phyloP scores from a whole-genome alignment of 1,284 basidiomycete genomes.

The Puccinia hordei region DNA sequence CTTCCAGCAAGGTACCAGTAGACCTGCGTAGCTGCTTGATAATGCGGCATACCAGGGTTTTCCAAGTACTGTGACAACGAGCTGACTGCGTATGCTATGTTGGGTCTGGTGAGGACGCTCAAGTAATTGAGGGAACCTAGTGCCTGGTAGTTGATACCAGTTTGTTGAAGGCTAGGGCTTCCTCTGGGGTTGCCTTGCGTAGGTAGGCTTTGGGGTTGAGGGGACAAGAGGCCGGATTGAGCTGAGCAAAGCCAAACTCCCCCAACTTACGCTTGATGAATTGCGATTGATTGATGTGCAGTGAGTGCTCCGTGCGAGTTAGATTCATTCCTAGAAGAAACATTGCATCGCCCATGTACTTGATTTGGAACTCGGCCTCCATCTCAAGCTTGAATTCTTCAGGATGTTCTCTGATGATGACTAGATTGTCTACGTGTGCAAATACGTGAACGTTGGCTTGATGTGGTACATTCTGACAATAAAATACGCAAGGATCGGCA shows the following conservation, averaged over 20 bases:
- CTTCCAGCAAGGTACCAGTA: neutral
- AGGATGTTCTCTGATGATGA: neutral
- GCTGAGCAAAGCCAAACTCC: neutral
- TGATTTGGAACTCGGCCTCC: neutral
- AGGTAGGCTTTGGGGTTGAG: neutral
- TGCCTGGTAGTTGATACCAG: neutral
- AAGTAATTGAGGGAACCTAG: slow-evolving; percentile 8
- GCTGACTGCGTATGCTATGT: neutral
- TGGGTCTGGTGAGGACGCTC: neutral
- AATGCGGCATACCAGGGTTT: neutral
- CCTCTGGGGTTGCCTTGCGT: neutral
- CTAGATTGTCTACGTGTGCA: slow-evolving; percentile 13
- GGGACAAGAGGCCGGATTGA: neutral
- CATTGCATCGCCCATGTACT: too few species aligned
- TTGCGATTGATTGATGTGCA: neutral
- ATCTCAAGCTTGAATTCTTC: neutral
- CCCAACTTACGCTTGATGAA: neutral
- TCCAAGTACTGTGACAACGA: neutral
- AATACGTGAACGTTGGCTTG: neutral
- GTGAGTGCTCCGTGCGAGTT: neutral
- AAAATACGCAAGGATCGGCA: too few species aligned
- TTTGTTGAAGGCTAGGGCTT: neutral
- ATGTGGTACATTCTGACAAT: neutral
- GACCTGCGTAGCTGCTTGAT: neutral
- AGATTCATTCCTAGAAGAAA: too few species aligned